Evolutionary conservation across 306 rosid species (phyloP).

Genomic region (Vicia faba): DNA sequence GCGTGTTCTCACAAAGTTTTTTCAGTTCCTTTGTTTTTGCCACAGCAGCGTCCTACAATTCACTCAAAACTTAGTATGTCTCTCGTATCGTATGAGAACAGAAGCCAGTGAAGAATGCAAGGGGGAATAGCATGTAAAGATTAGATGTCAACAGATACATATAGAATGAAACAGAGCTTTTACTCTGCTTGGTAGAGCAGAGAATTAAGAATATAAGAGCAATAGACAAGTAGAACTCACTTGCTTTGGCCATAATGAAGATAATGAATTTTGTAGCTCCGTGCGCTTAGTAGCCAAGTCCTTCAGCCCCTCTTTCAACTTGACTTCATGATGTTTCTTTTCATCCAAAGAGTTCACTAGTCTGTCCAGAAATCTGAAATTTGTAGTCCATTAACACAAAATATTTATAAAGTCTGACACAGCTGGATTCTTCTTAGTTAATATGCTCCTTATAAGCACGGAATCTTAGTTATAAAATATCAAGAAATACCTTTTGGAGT

Average conservation of each 20-base stretch:
- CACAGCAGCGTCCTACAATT: slow-evolving; percentile 73
- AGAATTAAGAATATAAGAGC: slow-evolving; percentile 17
- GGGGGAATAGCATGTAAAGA: background rate
- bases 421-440: background rate
- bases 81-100: slow-evolving; percentile 8
- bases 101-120: background rate
- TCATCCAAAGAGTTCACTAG: slow-evolving; percentile 80
- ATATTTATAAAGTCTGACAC: slow-evolving; percentile 1
- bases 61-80: slow-evolving; percentile 33
- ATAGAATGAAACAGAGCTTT: background rate
- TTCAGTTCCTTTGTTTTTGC: slow-evolving; percentile 74
- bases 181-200: slow-evolving; percentile 11
- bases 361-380: slow-evolving; percentile 84
- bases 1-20: slow-evolving; percentile 72
- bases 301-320: slow-evolving; percentile 83
- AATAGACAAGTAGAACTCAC: slow-evolving; percentile 47
- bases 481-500: slow-evolving; percentile 77
- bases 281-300: slow-evolving; percentile 77
- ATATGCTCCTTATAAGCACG: slow-evolving; percentile 17
- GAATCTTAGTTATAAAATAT: slow-evolving; percentile 28
- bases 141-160: background rate
- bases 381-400: slow-evolving; percentile 25
- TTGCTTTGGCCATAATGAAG: slow-evolving; percentile 92
- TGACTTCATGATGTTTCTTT: slow-evolving; percentile 87
- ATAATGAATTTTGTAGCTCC: slow-evolving; percentile 90